Evolutionary conservation across 2,329 filamentous ascomycete genomes (phyloP), one percentile per base, ranked within the genome.

Genomic region (Phaeophleospora eucalypticola): DNA sequence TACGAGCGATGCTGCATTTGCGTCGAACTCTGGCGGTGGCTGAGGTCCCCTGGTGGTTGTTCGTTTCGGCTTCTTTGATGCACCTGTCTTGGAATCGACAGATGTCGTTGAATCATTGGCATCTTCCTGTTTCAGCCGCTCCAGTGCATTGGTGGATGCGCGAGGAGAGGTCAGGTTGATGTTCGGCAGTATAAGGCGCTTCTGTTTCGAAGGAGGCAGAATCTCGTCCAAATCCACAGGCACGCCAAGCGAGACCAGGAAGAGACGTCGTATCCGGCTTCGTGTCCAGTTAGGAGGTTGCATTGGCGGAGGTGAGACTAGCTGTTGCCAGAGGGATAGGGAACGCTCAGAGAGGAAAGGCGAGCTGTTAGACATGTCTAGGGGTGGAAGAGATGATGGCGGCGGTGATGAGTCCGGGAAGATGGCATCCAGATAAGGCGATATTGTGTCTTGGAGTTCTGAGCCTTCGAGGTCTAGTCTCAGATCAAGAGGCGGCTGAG

Each of bases 261-360:
- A 98, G 19, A 98, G 80, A 20, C 93, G 87, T 43, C 93, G 84
- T 59, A 95, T 98, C 42, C 90, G 87, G 43, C 89, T 95, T 54
- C 93, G 88, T 49, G 96, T 94, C 93, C 93, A 98, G 68, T 98
- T 93, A 0, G 93, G 91, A 4, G 93, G 93, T 61, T 95, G 89
- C 32, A 98, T 80, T 2, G 93, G 90, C 2, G 93, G 93, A 16
- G 93, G 91, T 2, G 91, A 91, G 21, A 96, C 89, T 3, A 98
- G 82, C 71, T 98, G 93, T 34, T 90, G 89, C 93, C 93, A 98
- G 27, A 98, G 76, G 0, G 93, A 96, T 46, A 87, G 83, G 51
- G 87, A 94, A 48, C 90, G 83, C 43, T 89, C 85, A 34, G 88
- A 94, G 45, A 88, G 81, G 68, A 96, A 93, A 41, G 89, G 79